phyloP scores from a whole-genome alignment of 495 filamentous ascomycete genomes.

The Daldinia childiae region DNA sequence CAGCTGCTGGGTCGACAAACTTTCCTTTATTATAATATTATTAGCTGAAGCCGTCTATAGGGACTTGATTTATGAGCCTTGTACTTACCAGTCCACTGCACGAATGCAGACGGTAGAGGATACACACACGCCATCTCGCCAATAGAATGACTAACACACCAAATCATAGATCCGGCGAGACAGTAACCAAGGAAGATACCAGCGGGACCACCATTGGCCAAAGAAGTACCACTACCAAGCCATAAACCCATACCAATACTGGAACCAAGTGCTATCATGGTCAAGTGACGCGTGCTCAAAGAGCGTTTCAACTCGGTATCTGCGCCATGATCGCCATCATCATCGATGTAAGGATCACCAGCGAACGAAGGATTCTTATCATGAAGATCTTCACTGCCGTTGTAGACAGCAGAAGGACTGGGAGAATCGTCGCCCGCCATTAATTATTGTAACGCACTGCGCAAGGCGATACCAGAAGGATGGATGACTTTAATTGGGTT shows the following conservation, averaged over 20 bases:
- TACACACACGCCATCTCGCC: conserved; percentile 72
- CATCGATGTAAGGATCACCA: not conserved
- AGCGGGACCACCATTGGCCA: conserved; percentile 66
- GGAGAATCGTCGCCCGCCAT: not conserved
- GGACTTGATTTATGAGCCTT: not conserved
- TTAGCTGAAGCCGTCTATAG: not conserved
- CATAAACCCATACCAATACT: conserved; percentile 74
- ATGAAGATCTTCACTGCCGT: conserved; percentile 4
- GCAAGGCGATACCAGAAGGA: not conserved
- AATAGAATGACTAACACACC: conserved; percentile 55
- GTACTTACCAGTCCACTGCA: conserved; percentile 62
- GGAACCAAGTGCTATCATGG: conserved; percentile 70
- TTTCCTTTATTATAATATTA: conserved; percentile 45
- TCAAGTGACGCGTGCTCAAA: conserved; percentile 59
- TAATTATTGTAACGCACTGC: no score
- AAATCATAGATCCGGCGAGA: conserved; percentile 67
- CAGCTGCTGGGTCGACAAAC: conserved; percentile 70
- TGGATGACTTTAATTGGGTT: not conserved
- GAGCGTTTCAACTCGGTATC: conserved; percentile 38
- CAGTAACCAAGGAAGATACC: conserved; percentile 69
- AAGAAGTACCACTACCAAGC: conserved; percentile 65
- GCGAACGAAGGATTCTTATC: conserved; percentile 14
- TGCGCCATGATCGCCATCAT: conserved; percentile 26
- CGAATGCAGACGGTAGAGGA: conserved; percentile 72
- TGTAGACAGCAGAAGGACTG: not conserved